Evolutionary conservation across 805 yeast genomes (phyloP).

Genomic region (Wickerhamiella cacticola): DNA sequence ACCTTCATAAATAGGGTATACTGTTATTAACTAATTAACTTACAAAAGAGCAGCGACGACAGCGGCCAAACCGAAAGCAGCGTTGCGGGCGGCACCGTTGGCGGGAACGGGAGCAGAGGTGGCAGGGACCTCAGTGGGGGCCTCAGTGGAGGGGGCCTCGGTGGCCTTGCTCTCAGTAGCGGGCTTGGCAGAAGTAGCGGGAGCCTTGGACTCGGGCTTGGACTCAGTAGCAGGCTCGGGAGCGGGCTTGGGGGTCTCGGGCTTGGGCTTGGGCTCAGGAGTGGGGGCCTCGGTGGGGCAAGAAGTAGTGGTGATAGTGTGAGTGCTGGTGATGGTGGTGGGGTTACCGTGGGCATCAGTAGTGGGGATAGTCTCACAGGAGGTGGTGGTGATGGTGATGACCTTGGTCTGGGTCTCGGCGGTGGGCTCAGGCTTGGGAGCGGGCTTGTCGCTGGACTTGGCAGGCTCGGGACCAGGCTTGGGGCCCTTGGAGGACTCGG

Average conservation of each 20-base stretch:
- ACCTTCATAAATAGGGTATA: too few relatives aligned
- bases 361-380: neutral
- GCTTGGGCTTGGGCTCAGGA: neutral
- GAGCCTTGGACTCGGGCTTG: neutral
- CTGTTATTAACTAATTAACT: neutral
- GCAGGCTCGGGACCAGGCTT: neutral
- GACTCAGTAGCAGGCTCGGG: neutral
- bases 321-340: neutral
- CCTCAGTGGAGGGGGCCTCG: neutral
- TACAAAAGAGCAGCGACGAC: constrained; percentile 1
- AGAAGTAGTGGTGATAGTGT: constrained; percentile 2
- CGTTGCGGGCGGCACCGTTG: neutral
- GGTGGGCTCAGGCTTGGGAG: neutral
- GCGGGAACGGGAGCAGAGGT: neutral
- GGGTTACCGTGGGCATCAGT: neutral
- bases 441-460: neutral
- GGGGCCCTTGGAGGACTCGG: neutral
- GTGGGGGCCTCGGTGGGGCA: constrained; percentile 5
- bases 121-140: neutral
- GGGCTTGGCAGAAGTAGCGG: neutral
- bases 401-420: neutral
- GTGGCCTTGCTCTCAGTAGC: neutral
- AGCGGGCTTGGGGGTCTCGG: too few relatives aligned
- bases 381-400: neutral
- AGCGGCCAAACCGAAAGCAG: neutral